A percentile compares a stretch with the other conserved stretches of the same genome.
Conservation (phyloP, 1,284 basidiomycete genomes). For the Xerocomus amazonicus region DNA sequence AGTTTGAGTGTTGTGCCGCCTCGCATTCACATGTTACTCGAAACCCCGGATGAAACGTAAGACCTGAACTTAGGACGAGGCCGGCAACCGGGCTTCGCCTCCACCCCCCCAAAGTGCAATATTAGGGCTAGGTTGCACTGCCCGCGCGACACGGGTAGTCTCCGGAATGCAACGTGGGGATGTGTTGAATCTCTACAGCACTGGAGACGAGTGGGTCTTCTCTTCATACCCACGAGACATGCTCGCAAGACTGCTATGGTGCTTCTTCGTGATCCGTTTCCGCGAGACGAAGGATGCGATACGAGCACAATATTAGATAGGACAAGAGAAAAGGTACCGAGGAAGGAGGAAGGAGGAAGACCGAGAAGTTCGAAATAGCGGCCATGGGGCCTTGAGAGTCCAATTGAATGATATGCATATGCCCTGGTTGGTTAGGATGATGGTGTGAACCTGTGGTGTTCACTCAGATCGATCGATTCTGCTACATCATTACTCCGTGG, state of each 20-base stretch:
- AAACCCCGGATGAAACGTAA: slow-evolving; percentile 19
- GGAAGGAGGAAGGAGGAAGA: background rate
- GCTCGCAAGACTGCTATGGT: slow-evolving; percentile 1
- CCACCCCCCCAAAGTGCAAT: slow-evolving; percentile 28
- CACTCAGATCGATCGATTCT: slow-evolving; percentile 12
- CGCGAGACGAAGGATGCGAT: background rate
- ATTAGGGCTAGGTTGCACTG: slow-evolving; percentile 14
- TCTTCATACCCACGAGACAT: background rate
- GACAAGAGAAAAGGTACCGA: background rate
- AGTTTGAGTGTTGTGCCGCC: slow-evolving; percentile 20
- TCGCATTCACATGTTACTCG: slow-evolving; percentile 26
- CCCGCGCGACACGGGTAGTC: slow-evolving; percentile 1
- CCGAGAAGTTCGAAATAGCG: background rate
- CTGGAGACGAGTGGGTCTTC: background rate
- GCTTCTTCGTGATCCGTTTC: slow-evolving; percentile 6
- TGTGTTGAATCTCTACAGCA: slow-evolving; percentile 6
- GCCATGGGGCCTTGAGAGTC: background rate
- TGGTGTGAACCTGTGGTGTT: slow-evolving; percentile 1
- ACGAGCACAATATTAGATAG: background rate
- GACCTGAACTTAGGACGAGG: slow-evolving; percentile 18
- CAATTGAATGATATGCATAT: slow-evolving; percentile 12
- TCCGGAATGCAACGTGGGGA: slow-evolving; percentile 5
- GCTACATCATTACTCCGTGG: slow-evolving; percentile 2
- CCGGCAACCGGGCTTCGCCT: slow-evolving; percentile 31
- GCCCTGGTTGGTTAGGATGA: slow-evolving; percentile 1